Percentiles rank a stretch among this genome's conserved stretches.
Evolutionary conservation across 2,329 filamentous ascomycete species (phyloP).

Genomic region (Daldinia sp.): DNA sequence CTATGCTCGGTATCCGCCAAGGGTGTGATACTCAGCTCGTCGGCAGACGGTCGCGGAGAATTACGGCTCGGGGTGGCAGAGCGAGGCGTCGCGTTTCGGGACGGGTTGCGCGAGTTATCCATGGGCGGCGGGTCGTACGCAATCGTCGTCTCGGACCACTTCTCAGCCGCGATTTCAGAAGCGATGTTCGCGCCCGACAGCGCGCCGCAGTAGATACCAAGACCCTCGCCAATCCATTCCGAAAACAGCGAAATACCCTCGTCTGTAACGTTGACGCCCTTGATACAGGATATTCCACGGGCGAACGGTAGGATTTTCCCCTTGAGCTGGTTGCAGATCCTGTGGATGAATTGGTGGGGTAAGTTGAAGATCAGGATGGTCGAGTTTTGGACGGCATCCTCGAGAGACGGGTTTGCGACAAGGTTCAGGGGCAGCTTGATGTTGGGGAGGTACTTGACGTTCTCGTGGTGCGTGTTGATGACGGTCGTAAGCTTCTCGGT

Average conservation of each 20-base stretch:
- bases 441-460: slow-evolving; percentile 96
- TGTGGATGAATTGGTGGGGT: slow-evolving; percentile 93
- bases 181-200: slow-evolving; percentile 97
- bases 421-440: slow-evolving; percentile 85
- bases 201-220: slow-evolving; percentile 96
- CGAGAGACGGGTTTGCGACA: slow-evolving; percentile 81
- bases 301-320: slow-evolving; percentile 93
- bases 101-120: slow-evolving; percentile 78
- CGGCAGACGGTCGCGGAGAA: slow-evolving; percentile 56
- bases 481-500: slow-evolving; percentile 88
- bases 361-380: slow-evolving; percentile 96
- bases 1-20: slow-evolving; percentile 68
- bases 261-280: slow-evolving; percentile 92
- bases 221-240: slow-evolving; percentile 88
- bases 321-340: slow-evolving; percentile 82
- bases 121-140: slow-evolving; percentile 92
- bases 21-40: slow-evolving; percentile 61
- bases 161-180: slow-evolving; percentile 91
- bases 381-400: slow-evolving; percentile 81
- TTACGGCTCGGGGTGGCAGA: slow-evolving; percentile 58
- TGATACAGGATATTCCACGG: slow-evolving; percentile 95
- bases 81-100: slow-evolving; percentile 59
- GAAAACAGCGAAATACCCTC: slow-evolving; percentile 89
- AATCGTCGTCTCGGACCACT: slow-evolving; percentile 96
- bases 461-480: slow-evolving; percentile 94